phyloP scores from a whole-genome alignment of 495 filamentous ascomycete genomes.

The Aspergillus affinis region DNA sequence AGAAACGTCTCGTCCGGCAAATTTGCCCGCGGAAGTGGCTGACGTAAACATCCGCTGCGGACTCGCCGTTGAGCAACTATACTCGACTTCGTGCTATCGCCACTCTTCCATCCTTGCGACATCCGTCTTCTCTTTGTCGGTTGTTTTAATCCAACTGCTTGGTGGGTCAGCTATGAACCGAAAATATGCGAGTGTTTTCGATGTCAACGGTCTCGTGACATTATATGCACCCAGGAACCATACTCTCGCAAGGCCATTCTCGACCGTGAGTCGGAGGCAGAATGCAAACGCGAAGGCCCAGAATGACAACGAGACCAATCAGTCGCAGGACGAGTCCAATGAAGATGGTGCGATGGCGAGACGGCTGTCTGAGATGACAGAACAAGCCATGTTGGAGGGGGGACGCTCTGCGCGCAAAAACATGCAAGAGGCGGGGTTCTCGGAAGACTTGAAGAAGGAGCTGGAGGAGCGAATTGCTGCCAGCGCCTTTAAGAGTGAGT shows the following conservation, averaged over 20 bases:
- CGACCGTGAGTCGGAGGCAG: constrained; percentile 24
- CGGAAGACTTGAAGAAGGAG: constrained; percentile 73
- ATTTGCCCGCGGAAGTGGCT: constrained; percentile 44
- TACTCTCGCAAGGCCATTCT: constrained; percentile 21
- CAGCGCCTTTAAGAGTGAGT: constrained; percentile 66
- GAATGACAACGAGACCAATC: constrained; percentile 12
- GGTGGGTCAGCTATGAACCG: constrained; percentile 27
- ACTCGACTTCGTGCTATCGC: neutral
- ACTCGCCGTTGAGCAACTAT: too few species aligned
- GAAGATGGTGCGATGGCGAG: constrained; percentile 66
- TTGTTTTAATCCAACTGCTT: constrained; percentile 6
- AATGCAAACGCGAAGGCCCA: constrained; percentile 22
- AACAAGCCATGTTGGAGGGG: constrained; percentile 71
- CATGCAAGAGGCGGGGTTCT: constrained; percentile 84
- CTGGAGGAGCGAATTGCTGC: constrained; percentile 73
- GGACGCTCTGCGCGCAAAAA: constrained; percentile 69
- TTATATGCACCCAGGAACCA: constrained; percentile 16
- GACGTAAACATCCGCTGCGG: constrained; percentile 30
- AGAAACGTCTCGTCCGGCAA: constrained; percentile 24
- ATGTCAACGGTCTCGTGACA: constrained; percentile 17
- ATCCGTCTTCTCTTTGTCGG: neutral
- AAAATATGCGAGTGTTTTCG: constrained; percentile 18
- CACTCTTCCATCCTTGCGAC: neutral
- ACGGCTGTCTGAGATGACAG: constrained; percentile 74
- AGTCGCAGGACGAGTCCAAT: constrained; percentile 21